A percentile compares a stretch with the other conserved stretches of the same genome.
Evolutionary conservation across 495 filamentous ascomycete species (phyloP).

Genomic region (Lentithecium fluviatile): DNA sequence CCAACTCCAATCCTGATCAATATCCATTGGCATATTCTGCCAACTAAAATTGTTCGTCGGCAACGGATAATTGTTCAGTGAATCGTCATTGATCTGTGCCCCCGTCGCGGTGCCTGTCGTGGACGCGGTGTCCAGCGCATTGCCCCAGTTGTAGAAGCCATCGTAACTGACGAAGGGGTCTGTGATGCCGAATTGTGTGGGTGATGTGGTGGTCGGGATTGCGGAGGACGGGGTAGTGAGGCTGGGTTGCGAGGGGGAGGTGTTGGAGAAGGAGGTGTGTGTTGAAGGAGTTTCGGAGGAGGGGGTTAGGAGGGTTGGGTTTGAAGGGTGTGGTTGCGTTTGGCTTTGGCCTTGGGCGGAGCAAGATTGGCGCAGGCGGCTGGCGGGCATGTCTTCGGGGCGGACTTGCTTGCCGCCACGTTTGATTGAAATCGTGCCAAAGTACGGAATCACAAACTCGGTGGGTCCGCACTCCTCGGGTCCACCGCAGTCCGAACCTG

Average conservation of each 20-base stretch:
- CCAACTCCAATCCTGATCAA: slow-evolving; percentile 44
- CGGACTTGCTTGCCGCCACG: slow-evolving; percentile 21
- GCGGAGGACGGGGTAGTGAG: slow-evolving; percentile 4
- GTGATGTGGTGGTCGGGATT: slow-evolving; percentile 4
- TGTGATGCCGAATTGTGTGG: background rate
- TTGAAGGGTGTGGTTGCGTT: too few relatives aligned
- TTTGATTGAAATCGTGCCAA: slow-evolving; percentile 36
- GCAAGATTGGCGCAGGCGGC: background rate
- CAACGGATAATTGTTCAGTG: slow-evolving; percentile 28
- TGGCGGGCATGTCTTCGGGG: background rate
- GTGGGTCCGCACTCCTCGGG: slow-evolving; percentile 4
- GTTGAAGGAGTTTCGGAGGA: slow-evolving; percentile 3
- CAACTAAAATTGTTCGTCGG: slow-evolving; percentile 33
- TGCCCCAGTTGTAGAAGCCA: slow-evolving; percentile 36
- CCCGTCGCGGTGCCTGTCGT: slow-evolving; percentile 3
- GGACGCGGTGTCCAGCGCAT: background rate
- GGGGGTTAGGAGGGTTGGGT: slow-evolving; percentile 10
- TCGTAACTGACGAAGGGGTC: slow-evolving; percentile 36
- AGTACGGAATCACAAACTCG: slow-evolving; percentile 36
- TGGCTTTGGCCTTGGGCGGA: background rate
- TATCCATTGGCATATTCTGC: slow-evolving; percentile 39
- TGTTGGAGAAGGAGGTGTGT: slow-evolving; percentile 16
- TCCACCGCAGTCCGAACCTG: background rate
- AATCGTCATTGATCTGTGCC: slow-evolving; percentile 30
- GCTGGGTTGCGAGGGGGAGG: slow-evolving; percentile 1